Evolutionary conservation across 768 basidiomycete species (phyloP).

Genomic region (Udeniomyces megalosporus): DNA sequence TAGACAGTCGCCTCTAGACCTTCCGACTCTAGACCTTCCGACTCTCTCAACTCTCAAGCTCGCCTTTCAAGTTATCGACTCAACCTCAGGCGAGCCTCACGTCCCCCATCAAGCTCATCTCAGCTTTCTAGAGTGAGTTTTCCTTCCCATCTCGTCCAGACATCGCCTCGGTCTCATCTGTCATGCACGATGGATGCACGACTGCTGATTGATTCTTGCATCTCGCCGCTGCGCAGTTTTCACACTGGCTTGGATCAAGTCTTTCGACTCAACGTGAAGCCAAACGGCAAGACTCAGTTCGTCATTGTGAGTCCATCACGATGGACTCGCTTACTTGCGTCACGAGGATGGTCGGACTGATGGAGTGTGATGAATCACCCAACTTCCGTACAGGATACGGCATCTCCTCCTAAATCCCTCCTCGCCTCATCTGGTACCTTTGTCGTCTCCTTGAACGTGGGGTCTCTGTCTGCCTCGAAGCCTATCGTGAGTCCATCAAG

Average conservation of each 20-base stretch:
- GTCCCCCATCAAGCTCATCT: conserved; percentile 14
- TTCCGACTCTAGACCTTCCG: conserved; percentile 1
- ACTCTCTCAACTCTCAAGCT: conserved; percentile 11
- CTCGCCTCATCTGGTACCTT: conserved; percentile 7
- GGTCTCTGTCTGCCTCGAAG: background rate
- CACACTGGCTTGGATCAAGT: conserved; percentile 10
- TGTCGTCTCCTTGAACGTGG: conserved; percentile 10
- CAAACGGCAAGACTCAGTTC: conserved; percentile 10
- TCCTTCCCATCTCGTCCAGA: background rate
- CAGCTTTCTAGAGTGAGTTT: conserved; percentile 13
- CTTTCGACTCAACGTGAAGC: conserved; percentile 7
- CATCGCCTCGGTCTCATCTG: background rate
- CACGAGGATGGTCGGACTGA: too few species aligned
- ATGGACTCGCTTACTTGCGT: too few species aligned
- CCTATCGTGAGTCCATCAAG: conserved; percentile 5
- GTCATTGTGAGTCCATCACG: background rate
- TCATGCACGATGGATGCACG: background rate
- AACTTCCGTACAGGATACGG: conserved; percentile 6
- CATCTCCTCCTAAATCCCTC: conserved; percentile 1
- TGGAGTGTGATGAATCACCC: too few species aligned
- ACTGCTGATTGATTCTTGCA: background rate
- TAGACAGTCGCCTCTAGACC: too few species aligned
- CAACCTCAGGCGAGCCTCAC: background rate
- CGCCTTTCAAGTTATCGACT: conserved; percentile 5
- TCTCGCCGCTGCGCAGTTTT: background rate